Base-by-base conservation (phyloP, 2,329 filamentous ascomycete species). In the Fonsecaea pedrosoi region DNA sequence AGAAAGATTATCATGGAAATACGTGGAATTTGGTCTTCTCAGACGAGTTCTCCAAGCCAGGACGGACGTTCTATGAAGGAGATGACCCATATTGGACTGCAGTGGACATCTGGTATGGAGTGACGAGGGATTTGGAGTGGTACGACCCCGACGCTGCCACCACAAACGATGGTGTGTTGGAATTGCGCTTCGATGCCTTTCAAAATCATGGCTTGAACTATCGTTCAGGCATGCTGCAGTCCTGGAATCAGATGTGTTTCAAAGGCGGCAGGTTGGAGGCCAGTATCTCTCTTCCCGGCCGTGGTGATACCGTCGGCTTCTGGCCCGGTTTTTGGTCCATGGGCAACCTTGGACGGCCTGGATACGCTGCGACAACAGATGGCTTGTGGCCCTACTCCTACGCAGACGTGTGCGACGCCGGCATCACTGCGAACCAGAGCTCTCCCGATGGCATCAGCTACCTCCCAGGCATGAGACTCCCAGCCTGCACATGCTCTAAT, bases 321-420 rank as follows among this genome's bases (percentile, higher is more conserved):
- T 92, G 89, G 89, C 89, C 89, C 50, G 89, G 89, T 77, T 90
- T 91, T 77, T 92, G 89, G 89, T 83, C 88, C 0, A 90, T 92
- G 87, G 89, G 89, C 4, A 92, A 92, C 73, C 82, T 92, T 25
- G 89, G 86, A 42, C 83, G 89, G 70, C 87, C 89, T 32, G 89
- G 89, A 12, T 90, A 90, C 76, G 83, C 87, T 37, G 86, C 88
- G 9, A 90, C 89, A 1, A 91, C 89, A 0, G 89, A 92, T 69
- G 89, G 89, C 4, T 82, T 90, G 76, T 92, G 89, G 89, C 89
- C 89, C 0, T 92, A 91, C 79, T 90, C 87, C 71, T 92, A 92
- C 74, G 82, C 87, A 70, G 84, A 91, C 71, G 78, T 84, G 53
- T 92, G 90, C 73, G 90, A 92, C 76, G 82, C 83, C 30, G 89